Percentiles rank a stretch among this genome's conserved stretches.
Evolutionary conservation across 2,329 filamentous ascomycete genomes (phyloP).

Genomic region (Diaporthe citri): DNA sequence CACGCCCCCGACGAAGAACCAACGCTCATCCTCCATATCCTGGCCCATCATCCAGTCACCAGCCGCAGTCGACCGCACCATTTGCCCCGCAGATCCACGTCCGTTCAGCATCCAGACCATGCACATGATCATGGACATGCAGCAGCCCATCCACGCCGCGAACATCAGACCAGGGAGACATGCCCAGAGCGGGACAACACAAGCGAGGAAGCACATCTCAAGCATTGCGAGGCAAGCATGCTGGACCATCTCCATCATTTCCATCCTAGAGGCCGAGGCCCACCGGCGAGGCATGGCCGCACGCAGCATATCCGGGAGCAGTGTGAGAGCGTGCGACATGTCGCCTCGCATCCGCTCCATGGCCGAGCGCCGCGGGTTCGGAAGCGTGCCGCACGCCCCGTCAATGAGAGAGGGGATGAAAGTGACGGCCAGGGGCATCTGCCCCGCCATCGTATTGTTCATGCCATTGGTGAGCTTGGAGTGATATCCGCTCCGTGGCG

Average conservation of each 20-base stretch:
- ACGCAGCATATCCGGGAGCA: slow-evolving; percentile 44
- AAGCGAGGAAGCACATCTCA: slow-evolving; percentile 46
- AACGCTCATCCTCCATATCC: slow-evolving; percentile 48
- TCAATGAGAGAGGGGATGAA: slow-evolving; percentile 54
- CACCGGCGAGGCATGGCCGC: slow-evolving; percentile 30
- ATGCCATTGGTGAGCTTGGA: slow-evolving; percentile 9
- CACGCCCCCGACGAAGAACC: slow-evolving; percentile 52
- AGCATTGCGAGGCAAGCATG: slow-evolving; percentile 45
- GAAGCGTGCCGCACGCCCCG: slow-evolving; percentile 50
- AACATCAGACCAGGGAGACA: slow-evolving; percentile 50
- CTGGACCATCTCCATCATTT: slow-evolving; percentile 44
- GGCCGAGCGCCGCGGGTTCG: slow-evolving; percentile 45
- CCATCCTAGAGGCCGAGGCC: slow-evolving; percentile 37
- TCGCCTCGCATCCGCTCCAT: slow-evolving; percentile 45
- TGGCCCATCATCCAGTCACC: slow-evolving; percentile 47
- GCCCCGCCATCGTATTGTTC: background rate
- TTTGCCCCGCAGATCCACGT: slow-evolving; percentile 37
- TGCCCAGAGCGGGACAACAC: slow-evolving; percentile 46
- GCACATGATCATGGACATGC: slow-evolving; percentile 43
- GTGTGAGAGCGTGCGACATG: slow-evolving; percentile 39
- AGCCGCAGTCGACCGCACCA: slow-evolving; percentile 42
- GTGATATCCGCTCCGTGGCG: slow-evolving; percentile 10
- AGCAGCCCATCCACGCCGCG: slow-evolving; percentile 44
- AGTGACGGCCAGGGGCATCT: slow-evolving; percentile 43
- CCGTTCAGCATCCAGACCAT: slow-evolving; percentile 49